Conservation (phyloP, 345 rosid species). For the Atalantia buxifolia region DNA sequence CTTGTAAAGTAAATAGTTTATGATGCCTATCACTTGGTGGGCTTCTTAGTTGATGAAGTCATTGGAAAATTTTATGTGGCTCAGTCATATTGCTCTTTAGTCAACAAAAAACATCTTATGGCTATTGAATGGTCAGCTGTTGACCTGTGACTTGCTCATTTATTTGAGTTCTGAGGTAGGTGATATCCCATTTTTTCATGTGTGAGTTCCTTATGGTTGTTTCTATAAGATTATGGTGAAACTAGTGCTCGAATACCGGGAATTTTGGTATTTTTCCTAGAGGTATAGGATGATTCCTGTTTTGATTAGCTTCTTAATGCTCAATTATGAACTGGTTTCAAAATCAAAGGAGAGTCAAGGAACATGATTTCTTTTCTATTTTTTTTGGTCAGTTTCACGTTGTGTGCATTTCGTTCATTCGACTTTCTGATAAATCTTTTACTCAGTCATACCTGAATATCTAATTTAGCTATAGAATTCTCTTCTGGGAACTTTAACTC, state of each 20-base stretch:
- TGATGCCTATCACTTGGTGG: neutral
- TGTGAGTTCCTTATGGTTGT: neutral
- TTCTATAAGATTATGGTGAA: slow-evolving; percentile 2
- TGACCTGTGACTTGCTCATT: slow-evolving; percentile 6
- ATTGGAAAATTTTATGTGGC: slow-evolving; percentile 1
- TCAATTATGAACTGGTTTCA: neutral
- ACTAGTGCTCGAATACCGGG: neutral
- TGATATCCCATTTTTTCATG: neutral
- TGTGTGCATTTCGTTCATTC: neutral
- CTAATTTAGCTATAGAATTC: neutral
- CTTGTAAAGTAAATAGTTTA: neutral
- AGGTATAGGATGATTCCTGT: neutral
- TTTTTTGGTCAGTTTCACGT: neutral
- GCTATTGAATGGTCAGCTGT: neutral
- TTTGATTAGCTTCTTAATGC: neutral
- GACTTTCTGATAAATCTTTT: neutral
- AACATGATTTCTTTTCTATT: neutral
- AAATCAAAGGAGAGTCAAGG: neutral
- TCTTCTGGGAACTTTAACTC: neutral
- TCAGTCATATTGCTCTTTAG: neutral
- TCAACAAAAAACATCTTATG: slow-evolving; percentile 9
- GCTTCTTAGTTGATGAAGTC: slow-evolving; percentile 2
- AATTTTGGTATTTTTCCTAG: neutral
- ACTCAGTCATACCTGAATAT: neutral
- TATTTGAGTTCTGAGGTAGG: neutral